Base-by-base conservation (phyloP, 106 monocot genomes). In the Dioscorea alata region DNA sequence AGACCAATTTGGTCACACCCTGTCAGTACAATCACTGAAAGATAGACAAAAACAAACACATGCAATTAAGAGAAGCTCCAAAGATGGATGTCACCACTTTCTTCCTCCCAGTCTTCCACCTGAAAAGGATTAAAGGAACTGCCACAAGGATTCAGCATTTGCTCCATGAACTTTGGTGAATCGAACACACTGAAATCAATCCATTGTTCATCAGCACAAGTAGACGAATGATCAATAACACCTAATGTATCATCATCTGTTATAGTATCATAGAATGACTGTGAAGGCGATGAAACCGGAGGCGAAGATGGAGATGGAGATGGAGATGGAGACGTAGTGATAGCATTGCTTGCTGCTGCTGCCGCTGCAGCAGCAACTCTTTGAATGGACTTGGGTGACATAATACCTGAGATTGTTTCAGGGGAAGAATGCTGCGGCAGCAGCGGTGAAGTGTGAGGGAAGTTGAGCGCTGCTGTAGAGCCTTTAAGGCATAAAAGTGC, bases 311-410 rank as follows among this genome's bases (percentile, higher is more conserved):
- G 48, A 28, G 28, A 28, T 28, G 28, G 28, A 28, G 28, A 28
- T 28, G 28, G 28, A 28, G 28, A 28, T 14, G 69, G 57, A 7
- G 69, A 58, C 16, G 49, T 52, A 12, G 23, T 28, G 3, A 28
- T 23, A 19, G 61, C 20, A 42, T 13, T 23, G 49, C 69, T 60
- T 24, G 35, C 28, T 34, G 67, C 74, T 32, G 86, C 86, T 2
- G 87, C 87, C 15, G 28, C 28, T 28, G 28, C 79, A 0, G 87
- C 87, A 15, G 86, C 86, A 19, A 80, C 23, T 15, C 69, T 76
- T 57, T 83, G 83, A 59, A 87, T 87, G 53, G 83, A 73, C 63
- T 87, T 87, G 14, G 83, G 82, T 4, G 87, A 83, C 73, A 83
- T 76, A 59, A 61, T 6, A 16, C 60, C 12, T n/a, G 57, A 32